Evolutionary conservation across 495 filamentous ascomycete species (phyloP).

Genomic region (Penicillium antarcticum): DNA sequence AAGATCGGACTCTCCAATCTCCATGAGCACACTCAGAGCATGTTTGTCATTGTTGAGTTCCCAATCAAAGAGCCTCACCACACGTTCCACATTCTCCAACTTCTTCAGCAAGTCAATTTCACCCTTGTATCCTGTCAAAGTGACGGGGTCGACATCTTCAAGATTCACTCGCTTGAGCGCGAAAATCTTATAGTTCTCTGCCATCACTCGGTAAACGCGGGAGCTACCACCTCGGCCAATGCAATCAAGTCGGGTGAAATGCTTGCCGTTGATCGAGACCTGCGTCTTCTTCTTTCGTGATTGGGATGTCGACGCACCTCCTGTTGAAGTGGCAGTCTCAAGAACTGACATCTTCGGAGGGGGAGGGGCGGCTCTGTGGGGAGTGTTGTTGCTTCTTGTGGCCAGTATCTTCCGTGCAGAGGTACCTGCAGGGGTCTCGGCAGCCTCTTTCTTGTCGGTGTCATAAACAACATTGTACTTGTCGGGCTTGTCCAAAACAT

Average conservation of each 20-base stretch:
- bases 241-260: constrained; percentile 81
- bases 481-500: constrained; percentile 56
- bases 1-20: constrained; percentile 94
- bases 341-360: constrained; percentile 95
- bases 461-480: constrained; percentile 51
- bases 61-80: constrained; percentile 86
- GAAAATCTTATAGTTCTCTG: constrained; percentile 91
- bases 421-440: constrained; percentile 41
- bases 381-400: constrained; percentile 75
- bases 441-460: constrained; percentile 44
- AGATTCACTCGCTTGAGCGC: constrained; percentile 90
- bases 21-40: constrained; percentile 89
- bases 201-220: constrained; percentile 94
- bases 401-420: constrained; percentile 70
- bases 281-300: constrained; percentile 71
- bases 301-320: constrained; percentile 71
- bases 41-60: constrained; percentile 89
- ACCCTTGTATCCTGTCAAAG: constrained; percentile 87
- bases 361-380: constrained; percentile 73
- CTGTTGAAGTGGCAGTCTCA: constrained; percentile 83
- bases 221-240: constrained; percentile 90
- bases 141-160: constrained; percentile 80
- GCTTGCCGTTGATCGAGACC: constrained; percentile 85
- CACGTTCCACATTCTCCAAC: constrained; percentile 77
- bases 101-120: constrained; percentile 91